These are phyloP conservation scores for Termitomyces titanicus DNA, from an alignment of 768 basidiomycete genomes.

Conservation along the genomic window DNA sequence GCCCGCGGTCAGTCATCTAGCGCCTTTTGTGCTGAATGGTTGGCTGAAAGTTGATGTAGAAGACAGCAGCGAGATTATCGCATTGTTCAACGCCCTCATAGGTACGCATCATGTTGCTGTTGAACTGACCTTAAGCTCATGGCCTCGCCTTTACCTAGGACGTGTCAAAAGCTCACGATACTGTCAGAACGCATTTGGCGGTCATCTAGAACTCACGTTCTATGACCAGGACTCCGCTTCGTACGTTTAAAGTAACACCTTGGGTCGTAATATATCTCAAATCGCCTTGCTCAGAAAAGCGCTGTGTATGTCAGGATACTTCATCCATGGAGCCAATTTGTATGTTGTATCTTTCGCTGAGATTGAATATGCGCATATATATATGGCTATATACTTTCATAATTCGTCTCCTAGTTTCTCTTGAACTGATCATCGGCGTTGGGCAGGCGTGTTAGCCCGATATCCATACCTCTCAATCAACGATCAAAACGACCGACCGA, in stretches of 20 bases:
- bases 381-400: conserved; percentile 12
- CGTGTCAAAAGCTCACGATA: conserved; percentile 47
- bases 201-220: conserved; percentile 52
- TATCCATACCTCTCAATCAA: conserved; percentile 20
- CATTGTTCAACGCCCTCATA: conserved; percentile 55
- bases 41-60: background rate
- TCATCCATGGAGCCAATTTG: conserved; percentile 50
- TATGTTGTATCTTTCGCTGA: conserved; percentile 30
- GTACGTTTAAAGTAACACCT: conserved; percentile 26
- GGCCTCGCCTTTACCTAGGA: conserved; percentile 29
- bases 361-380: conserved; percentile 14
- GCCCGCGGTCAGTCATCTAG: conserved; percentile 27
- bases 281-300: conserved; percentile 47
- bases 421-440: background rate
- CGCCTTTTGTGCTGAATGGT: background rate
- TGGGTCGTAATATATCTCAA: background rate
- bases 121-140: background rate
- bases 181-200: conserved; percentile 31
- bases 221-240: conserved; percentile 46
- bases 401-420: background rate
- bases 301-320: conserved; percentile 63
- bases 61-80: conserved; percentile 46
- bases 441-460: conserved; percentile 35
- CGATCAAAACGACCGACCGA: conserved; percentile 28
- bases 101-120: conserved; percentile 30